phyloP scores from a whole-genome alignment of 2,329 filamentous ascomycete species.

The Aquanectria penicillioides region DNA sequence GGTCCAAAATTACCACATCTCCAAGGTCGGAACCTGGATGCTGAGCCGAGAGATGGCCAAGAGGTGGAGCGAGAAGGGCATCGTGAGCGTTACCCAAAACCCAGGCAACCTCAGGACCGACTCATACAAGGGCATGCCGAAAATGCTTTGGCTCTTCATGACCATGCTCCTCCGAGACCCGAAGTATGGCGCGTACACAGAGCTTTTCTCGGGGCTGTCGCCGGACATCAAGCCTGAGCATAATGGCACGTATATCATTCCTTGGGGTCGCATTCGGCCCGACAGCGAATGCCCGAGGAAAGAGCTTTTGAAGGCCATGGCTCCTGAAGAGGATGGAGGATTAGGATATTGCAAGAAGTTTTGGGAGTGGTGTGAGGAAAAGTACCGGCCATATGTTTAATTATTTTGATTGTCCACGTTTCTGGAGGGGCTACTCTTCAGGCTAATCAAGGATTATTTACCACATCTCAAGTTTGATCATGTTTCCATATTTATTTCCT shows the following conservation, averaged over 20 bases:
- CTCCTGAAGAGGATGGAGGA: conserved; percentile 38
- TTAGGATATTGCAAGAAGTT: conserved; percentile 37
- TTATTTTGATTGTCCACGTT: not conserved
- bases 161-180: conserved; percentile 42
- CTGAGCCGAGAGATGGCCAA: conserved; percentile 45
- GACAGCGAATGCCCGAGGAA: conserved; percentile 32
- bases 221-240: conserved; percentile 47
- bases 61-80: conserved; percentile 33
- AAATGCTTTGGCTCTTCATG: too few relatives aligned
- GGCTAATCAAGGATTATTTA: too few relatives aligned
- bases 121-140: conserved; percentile 31
- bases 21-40: conserved; percentile 50
- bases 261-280: conserved; percentile 41
- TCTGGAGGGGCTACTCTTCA: too few relatives aligned
- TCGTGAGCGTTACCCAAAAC: conserved; percentile 46
- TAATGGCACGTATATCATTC: conserved; percentile 42
- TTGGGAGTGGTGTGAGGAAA: conserved; percentile 44
- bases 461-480: too few relatives aligned
- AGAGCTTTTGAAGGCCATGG: conserved; percentile 43
- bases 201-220: conserved; percentile 52
- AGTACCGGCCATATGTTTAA: conserved; percentile 23
- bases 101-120: conserved; percentile 48
- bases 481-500: too few relatives aligned
- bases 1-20: conserved; percentile 43
- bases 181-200: conserved; percentile 51